Conservation (phyloP, 2,329 filamentous ascomycete species). For the Aspergillus spinulosporus region DNA sequence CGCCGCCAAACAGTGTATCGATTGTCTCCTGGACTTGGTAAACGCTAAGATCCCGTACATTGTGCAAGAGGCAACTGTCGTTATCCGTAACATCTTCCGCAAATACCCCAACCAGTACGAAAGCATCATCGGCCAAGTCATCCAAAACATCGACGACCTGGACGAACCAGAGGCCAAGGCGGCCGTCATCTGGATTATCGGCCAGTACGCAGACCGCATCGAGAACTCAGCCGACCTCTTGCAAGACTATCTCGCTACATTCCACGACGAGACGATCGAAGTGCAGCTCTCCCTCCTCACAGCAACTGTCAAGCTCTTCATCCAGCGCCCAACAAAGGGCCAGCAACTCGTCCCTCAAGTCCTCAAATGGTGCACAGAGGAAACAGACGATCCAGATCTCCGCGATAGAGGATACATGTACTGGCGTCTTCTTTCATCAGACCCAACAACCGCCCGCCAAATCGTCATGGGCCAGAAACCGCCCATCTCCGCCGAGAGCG, state of each 20-base stretch:
- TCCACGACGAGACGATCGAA: slow-evolving; percentile 91
- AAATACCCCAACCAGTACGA: slow-evolving; percentile 99
- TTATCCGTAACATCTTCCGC: slow-evolving; percentile 98
- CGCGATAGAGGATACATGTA: slow-evolving; percentile 98
- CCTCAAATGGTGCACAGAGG: slow-evolving; percentile 97
- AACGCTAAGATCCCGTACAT: slow-evolving; percentile 99
- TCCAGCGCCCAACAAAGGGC: slow-evolving; percentile 91
- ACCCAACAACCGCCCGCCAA: slow-evolving; percentile 79
- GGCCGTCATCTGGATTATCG: slow-evolving; percentile 99
- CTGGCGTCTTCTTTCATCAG: slow-evolving; percentile 91
- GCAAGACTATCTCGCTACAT: slow-evolving; percentile 92
- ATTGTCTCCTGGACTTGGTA: slow-evolving; percentile 86
- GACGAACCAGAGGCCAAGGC: slow-evolving; percentile 98
- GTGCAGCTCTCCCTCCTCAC: slow-evolving; percentile 93
- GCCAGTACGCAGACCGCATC: slow-evolving; percentile 94
- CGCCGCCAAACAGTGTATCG: slow-evolving; percentile 86
- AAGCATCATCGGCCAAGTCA: slow-evolving; percentile 91
- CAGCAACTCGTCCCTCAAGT: slow-evolving; percentile 92
- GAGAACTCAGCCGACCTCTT: slow-evolving; percentile 93
- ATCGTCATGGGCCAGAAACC: slow-evolving; percentile 98
- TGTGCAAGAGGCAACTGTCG: slow-evolving; percentile 96
- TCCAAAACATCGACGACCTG: slow-evolving; percentile 92
- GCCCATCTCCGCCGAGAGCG: slow-evolving; percentile 90
- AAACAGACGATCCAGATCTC: slow-evolving; percentile 97
- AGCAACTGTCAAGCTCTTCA: slow-evolving; percentile 96